phyloP scores from a whole-genome alignment of 1,284 basidiomycete genomes.

The Malassezia globosa region DNA sequence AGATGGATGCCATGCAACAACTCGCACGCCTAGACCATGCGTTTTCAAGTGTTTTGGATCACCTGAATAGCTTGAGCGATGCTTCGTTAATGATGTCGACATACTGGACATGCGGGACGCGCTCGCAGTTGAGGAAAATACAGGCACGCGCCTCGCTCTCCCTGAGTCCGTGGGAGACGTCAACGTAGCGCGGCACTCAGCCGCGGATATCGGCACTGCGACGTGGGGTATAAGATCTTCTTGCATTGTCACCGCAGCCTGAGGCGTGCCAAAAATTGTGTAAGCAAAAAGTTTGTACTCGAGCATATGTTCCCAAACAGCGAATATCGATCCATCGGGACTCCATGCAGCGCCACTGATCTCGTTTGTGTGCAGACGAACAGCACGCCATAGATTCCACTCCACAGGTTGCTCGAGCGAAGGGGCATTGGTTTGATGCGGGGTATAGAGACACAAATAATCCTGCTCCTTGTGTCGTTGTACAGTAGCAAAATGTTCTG shows the following conservation, averaged over 20 bases:
- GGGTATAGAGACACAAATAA: constrained; percentile 3
- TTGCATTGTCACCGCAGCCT: not conserved
- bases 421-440: not conserved
- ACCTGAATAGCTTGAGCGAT: not conserved
- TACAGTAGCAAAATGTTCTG: constrained; percentile 2
- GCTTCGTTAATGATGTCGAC: not conserved
- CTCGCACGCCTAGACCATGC: constrained; percentile 41
- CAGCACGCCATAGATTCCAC: not conserved
- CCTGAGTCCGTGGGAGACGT: not conserved
- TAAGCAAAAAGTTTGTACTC: constrained; percentile 10
- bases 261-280: constrained; percentile 2
- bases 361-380: constrained; percentile 1
- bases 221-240: not conserved
- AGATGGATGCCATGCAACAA: constrained; percentile 40
- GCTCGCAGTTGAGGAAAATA: not conserved
- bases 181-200: constrained; percentile 1
- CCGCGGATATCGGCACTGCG: not conserved
- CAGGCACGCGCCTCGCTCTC: constrained; percentile 4
- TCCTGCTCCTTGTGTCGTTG: constrained; percentile 4
- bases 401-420: constrained; percentile 2
- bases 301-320: constrained; percentile 8
- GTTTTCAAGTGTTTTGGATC: constrained; percentile 10
- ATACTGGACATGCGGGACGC: not conserved
- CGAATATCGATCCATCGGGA: constrained; percentile 7
- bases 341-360: constrained; percentile 10